Evolutionary conservation across 2,329 filamentous ascomycete species (phyloP).

Genomic region (Neonectria hederae): DNA sequence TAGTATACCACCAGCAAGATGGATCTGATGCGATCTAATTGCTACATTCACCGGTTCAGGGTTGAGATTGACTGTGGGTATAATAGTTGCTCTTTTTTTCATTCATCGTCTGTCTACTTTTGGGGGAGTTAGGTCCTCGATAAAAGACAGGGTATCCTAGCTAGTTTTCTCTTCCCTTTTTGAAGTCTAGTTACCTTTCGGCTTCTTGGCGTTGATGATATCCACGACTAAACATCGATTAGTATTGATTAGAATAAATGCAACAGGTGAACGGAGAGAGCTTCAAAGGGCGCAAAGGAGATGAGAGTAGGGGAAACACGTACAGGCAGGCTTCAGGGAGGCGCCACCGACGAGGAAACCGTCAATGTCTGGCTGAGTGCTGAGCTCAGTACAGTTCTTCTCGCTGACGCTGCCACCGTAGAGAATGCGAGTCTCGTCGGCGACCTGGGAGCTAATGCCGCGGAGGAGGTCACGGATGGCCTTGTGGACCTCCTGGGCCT

Average conservation of each 20-base stretch:
- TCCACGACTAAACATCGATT: slow-evolving; percentile 58
- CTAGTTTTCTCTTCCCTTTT: slow-evolving; percentile 21
- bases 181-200: slow-evolving; percentile 49
- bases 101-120: slow-evolving; percentile 36
- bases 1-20: neutral
- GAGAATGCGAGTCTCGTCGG: slow-evolving; percentile 90
- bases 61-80: slow-evolving; percentile 28
- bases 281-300: neutral
- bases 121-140: neutral
- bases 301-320: slow-evolving; percentile 49
- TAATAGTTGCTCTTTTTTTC: slow-evolving; percentile 37
- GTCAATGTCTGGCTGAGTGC: slow-evolving; percentile 94
- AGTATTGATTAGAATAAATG: neutral
- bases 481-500: slow-evolving; percentile 93
- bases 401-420: slow-evolving; percentile 97
- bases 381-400: slow-evolving; percentile 96
- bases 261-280: neutral
- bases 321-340: slow-evolving; percentile 95
- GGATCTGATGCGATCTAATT: neutral
- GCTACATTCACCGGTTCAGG: neutral
- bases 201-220: slow-evolving; percentile 65
- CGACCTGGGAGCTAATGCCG: slow-evolving; percentile 76
- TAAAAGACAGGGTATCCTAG: slow-evolving; percentile 23
- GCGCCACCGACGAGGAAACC: slow-evolving; percentile 97
- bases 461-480: slow-evolving; percentile 91